Conservation (phyloP, 441 rosid genomes). For the Macaranga tanarius region DNA sequence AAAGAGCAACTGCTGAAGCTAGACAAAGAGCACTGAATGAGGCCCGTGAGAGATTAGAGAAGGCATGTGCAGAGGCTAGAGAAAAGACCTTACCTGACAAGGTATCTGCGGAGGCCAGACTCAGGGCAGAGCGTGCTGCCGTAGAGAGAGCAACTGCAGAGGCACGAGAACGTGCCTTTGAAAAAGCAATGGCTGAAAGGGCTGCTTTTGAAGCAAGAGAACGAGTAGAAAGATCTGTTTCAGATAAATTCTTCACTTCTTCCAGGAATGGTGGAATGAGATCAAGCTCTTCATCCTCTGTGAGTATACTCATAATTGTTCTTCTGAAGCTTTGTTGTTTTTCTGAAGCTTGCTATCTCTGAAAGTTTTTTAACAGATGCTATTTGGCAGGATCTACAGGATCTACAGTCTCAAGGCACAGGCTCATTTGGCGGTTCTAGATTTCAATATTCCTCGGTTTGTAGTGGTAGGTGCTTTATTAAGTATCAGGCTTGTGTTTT, state of each 20-base stretch:
- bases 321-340: neutral
- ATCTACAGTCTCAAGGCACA: constrained; percentile 47
- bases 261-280: constrained; percentile 51
- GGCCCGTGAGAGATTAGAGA: constrained; percentile 89
- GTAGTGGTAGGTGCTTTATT: constrained; percentile 37
- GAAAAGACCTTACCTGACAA: constrained; percentile 66
- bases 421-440: constrained; percentile 46
- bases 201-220: constrained; percentile 67
- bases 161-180: constrained; percentile 81
- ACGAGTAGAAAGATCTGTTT: constrained; percentile 57
- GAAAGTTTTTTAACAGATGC: constrained; percentile 16
- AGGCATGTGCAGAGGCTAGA: constrained; percentile 84
- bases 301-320: constrained; percentile 31
- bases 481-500: constrained; percentile 6
- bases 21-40: constrained; percentile 68
- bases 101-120: constrained; percentile 52
- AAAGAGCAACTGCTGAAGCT: constrained; percentile 54
- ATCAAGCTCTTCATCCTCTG: constrained; percentile 45
- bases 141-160: constrained; percentile 86
- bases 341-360: neutral
- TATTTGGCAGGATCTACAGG: constrained; percentile 47
- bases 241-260: constrained; percentile 56
- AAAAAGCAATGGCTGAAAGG: constrained; percentile 65
- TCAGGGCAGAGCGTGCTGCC: constrained; percentile 81
- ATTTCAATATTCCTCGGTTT: constrained; percentile 46